Evolutionary conservation across 2,329 filamentous ascomycete species (phyloP).

Genomic region (Didymella exigua): DNA sequence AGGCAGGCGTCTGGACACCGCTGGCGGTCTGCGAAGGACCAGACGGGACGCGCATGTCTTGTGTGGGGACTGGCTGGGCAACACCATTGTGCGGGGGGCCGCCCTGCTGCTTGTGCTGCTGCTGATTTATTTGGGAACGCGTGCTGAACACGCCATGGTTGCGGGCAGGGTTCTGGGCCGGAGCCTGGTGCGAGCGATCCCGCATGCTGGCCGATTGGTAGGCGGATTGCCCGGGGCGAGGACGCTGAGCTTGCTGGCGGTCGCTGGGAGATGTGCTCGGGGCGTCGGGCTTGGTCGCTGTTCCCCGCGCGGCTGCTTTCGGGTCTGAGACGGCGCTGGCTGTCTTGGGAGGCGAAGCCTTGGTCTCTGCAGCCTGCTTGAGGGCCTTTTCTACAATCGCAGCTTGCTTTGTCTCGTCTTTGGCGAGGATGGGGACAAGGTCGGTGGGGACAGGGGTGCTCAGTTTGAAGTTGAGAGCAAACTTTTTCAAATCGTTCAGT

Average conservation of each 20-base stretch:
- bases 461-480: slow-evolving; percentile 91
- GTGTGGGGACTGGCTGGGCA: slow-evolving; percentile 61
- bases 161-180: slow-evolving; percentile 48
- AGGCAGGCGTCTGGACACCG: slow-evolving; percentile 58
- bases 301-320: slow-evolving; percentile 41
- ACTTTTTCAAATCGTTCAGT: slow-evolving; percentile 92
- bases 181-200: slow-evolving; percentile 51
- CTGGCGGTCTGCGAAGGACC: slow-evolving; percentile 66
- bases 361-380: slow-evolving; percentile 68
- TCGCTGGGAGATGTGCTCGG: slow-evolving; percentile 47
- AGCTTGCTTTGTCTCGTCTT: slow-evolving; percentile 92
- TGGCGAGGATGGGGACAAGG: slow-evolving; percentile 91
- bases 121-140: slow-evolving; percentile 58
- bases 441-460: slow-evolving; percentile 90
- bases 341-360: slow-evolving; percentile 46
- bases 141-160: slow-evolving; percentile 55
- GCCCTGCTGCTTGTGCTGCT: slow-evolving; percentile 57
- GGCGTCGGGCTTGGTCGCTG: slow-evolving; percentile 44
- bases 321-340: slow-evolving; percentile 49
- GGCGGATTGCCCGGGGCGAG: slow-evolving; percentile 45
- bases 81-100: slow-evolving; percentile 55
- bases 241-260: slow-evolving; percentile 55
- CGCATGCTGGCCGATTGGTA: slow-evolving; percentile 54
- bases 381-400: slow-evolving; percentile 89
- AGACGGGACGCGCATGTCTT: slow-evolving; percentile 73